Percentiles rank a stretch among this genome's conserved stretches.
phyloP scores from a whole-genome alignment of 805 yeast genomes.

The Yarrowia bubula region DNA sequence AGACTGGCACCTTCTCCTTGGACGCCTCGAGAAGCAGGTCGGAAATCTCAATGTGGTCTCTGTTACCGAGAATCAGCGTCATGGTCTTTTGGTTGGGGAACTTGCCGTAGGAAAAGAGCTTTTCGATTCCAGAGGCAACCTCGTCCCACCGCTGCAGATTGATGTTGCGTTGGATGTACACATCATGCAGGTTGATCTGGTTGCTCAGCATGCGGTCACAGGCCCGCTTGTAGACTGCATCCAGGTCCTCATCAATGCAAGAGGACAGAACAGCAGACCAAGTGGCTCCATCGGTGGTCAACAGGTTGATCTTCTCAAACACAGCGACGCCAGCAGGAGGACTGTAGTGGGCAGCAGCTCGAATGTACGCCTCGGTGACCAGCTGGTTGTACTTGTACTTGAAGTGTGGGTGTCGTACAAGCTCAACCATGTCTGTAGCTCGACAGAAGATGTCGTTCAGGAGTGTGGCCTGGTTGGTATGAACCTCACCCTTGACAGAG shows the following conservation, averaged over 20 bases:
- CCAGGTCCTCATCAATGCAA: constrained; percentile 19
- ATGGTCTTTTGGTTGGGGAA: constrained; percentile 5
- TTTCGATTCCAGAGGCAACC: constrained; percentile 3
- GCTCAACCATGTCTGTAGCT: not conserved
- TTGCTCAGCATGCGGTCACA: not conserved
- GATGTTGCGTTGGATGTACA: not conserved
- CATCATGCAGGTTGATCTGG: constrained; percentile 9
- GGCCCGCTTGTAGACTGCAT: not conserved
- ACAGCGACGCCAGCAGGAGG: not conserved
- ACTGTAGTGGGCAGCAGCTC: constrained; percentile 5
- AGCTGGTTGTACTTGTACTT: constrained; percentile 4
- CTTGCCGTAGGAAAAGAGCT: constrained; percentile 2
- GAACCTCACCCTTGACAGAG: not conserved
- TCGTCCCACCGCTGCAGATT: not conserved
- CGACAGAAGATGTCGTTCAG: not conserved
- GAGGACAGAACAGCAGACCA: not conserved
- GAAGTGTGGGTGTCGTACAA: not conserved
- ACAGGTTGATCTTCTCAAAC: not conserved
- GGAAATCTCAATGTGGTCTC: not conserved
- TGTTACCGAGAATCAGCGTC: not conserved
- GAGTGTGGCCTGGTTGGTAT: not conserved
- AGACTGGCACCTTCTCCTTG: not conserved
- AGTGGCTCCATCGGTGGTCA: not conserved
- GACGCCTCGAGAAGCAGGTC: constrained; percentile 11
- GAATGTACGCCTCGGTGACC: constrained; percentile 13